Percentiles rank a stretch among this genome's conserved stretches.
phyloP scores from a whole-genome alignment of 2,329 filamentous ascomycete species.

The Diaporthe capsici region DNA sequence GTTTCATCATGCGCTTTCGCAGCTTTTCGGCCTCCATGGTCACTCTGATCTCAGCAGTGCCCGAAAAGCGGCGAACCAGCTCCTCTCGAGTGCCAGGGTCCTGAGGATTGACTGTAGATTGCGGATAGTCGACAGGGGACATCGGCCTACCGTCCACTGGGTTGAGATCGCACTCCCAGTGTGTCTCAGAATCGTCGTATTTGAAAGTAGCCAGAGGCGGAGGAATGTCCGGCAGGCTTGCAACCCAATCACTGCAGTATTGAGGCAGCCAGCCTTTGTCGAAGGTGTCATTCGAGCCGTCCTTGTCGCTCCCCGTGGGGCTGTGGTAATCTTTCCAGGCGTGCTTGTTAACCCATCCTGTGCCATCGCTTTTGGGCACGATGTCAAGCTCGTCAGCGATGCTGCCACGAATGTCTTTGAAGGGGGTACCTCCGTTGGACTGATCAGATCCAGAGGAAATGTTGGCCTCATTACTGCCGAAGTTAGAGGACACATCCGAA shows the following conservation, averaged over 20 bases:
- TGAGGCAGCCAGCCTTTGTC: neutral
- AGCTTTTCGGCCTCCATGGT: constrained; percentile 21
- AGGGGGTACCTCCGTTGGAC: neutral
- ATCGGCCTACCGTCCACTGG: constrained; percentile 33
- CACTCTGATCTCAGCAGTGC: constrained; percentile 15
- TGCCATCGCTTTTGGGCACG: constrained; percentile 17
- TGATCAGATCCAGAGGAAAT: neutral
- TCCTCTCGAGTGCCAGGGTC: neutral
- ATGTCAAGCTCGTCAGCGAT: constrained; percentile 39
- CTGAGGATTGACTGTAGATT: constrained; percentile 24
- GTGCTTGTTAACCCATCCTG: constrained; percentile 34
- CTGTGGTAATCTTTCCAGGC: constrained; percentile 30
- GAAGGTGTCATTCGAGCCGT: neutral
- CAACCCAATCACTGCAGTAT: constrained; percentile 32
- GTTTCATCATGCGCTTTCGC: constrained; percentile 14
- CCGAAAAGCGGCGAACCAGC: constrained; percentile 4
- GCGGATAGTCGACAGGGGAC: constrained; percentile 38
- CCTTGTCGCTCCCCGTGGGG: neutral
- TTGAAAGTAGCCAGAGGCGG: neutral
- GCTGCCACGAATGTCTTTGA: constrained; percentile 34
- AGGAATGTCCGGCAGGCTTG: neutral
- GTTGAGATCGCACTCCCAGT: constrained; percentile 40
- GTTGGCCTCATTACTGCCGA: neutral
- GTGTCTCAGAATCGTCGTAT: neutral
- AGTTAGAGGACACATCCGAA: neutral